Evolutionary conservation across 495 filamentous ascomycete species (phyloP), one percentile per base, ranked within the genome.

Genomic region (Penicillium paradoxum): DNA sequence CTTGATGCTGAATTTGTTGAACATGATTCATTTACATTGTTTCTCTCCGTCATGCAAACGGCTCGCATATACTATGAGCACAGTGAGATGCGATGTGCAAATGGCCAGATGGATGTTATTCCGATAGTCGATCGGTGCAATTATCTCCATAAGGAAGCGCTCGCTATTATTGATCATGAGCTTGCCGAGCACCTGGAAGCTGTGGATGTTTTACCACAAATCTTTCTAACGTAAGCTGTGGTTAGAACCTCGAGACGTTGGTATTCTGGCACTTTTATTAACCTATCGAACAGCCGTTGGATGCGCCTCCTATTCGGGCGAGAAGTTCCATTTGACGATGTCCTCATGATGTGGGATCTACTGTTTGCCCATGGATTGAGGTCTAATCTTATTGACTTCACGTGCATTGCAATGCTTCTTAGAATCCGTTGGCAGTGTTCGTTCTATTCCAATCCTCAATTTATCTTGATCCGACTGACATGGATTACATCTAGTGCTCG

Each of bases 371-470:
- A 93, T 62, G 91, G 96, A 54, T 78, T 95, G 36, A 76, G 78
- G n/a, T 72, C 93, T 41, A 83, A 90, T 43, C 71, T 97, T 24
- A 81, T 97, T 53, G 89, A 97, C 58, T 78, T 91, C 42, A 85
- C 96, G 18, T 97, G 91, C 60, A 83, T 96, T 51, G 85, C 90
- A 7, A 97, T 99, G 95, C 76, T 99, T 21, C 75, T 99, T 32
- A 81, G 93, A 32, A 88, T 97, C 54, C 81, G 92, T 49, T 97
- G 92, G 92, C 81, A 90, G 51, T 73, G 90, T 96, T 70, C 73
- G 87, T 73, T 25, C 18, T 42, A 34, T 14, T 17, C 5, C 3
- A 18, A 15, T 15, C 48, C 27, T n/a, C 13, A 33, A 8, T 27
- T 8, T 45, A 15, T 49, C 22, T 29, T 6, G 21, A 24, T 32